phyloP scores from a whole-genome alignment of 169 alveolate species.

The Condylostoma magnum region DNA sequence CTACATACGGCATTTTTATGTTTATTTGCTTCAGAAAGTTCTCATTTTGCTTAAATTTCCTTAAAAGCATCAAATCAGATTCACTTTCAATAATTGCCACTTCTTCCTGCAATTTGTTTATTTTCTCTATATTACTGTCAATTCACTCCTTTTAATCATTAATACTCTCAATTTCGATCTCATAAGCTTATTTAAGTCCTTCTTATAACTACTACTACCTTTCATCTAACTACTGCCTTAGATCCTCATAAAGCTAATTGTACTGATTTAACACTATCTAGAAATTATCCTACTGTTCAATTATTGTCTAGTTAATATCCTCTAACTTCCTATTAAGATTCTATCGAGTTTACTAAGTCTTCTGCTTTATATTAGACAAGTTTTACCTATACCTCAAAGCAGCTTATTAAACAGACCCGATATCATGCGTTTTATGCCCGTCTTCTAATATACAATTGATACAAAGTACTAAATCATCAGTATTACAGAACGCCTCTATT shows the following conservation, averaged over 20 bases:
- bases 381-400: conserved; percentile 4
- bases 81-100: conserved; percentile 7
- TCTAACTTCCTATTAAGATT: background rate
- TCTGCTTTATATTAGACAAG: background rate
- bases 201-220: background rate
- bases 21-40: conserved; percentile 25
- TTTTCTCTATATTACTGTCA: background rate
- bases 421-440: conserved; percentile 59
- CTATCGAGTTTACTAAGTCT: conserved; percentile 27
- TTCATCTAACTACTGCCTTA: background rate
- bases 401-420: conserved; percentile 20
- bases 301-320: background rate
- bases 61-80: conserved; percentile 25
- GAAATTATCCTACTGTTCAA: background rate
- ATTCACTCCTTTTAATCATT: no score
- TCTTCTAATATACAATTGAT: conserved; percentile 62
- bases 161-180: no score
- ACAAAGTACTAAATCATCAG: conserved; percentile 51
- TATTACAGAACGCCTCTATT: conserved; percentile 54
- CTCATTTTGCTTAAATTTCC: conserved; percentile 1
- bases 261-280: background rate
- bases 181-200: background rate
- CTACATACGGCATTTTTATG: background rate
- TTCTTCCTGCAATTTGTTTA: background rate
- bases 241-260: background rate